A percentile compares a stretch with the other conserved stretches of the same genome.
phyloP scores from a whole-genome alignment of 768 basidiomycete genomes.

The Holtermannia corniformis region DNA sequence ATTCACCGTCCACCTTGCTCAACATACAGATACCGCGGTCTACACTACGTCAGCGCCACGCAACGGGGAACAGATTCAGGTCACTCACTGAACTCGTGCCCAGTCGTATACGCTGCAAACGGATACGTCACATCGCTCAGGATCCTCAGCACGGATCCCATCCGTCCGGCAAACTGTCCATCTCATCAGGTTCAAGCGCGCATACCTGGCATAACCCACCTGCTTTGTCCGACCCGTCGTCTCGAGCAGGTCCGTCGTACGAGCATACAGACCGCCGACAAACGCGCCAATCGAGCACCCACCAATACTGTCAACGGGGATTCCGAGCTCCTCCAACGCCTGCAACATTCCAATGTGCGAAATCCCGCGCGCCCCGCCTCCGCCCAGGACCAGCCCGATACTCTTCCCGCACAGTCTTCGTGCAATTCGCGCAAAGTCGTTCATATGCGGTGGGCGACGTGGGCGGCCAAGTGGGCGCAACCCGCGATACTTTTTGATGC shows the following conservation, averaged over 20 bases:
- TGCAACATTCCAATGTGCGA: conserved; percentile 78
- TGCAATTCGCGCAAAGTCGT: conserved; percentile 87
- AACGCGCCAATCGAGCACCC: conserved; percentile 74
- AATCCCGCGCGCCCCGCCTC: conserved; percentile 91
- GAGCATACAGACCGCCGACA: conserved; percentile 88
- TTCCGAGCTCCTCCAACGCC: conserved; percentile 79
- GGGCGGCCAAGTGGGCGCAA: conserved; percentile 53
- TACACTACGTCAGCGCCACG: conserved; percentile 38
- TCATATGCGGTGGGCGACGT: conserved; percentile 68
- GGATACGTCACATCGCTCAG: conserved; percentile 91
- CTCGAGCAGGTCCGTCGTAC: conserved; percentile 82
- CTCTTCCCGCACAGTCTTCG: conserved; percentile 83
- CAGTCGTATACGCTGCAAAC: conserved; percentile 84
- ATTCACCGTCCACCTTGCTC: not conserved
- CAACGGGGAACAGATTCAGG: not conserved
- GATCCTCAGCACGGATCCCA: conserved; percentile 91
- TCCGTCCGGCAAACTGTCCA: conserved; percentile 71
- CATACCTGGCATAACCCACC: not conserved
- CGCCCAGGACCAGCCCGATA: conserved; percentile 88
- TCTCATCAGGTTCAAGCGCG: not conserved
- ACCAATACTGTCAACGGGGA: conserved; percentile 89
- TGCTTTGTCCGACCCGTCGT: conserved; percentile 78
- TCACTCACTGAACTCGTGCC: conserved; percentile 41
- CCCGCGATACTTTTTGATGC: conserved; percentile 78
- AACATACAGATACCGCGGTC: conserved; percentile 91